phyloP scores from a whole-genome alignment of 257 asterid species.

The Gynochthodes officinalis region DNA sequence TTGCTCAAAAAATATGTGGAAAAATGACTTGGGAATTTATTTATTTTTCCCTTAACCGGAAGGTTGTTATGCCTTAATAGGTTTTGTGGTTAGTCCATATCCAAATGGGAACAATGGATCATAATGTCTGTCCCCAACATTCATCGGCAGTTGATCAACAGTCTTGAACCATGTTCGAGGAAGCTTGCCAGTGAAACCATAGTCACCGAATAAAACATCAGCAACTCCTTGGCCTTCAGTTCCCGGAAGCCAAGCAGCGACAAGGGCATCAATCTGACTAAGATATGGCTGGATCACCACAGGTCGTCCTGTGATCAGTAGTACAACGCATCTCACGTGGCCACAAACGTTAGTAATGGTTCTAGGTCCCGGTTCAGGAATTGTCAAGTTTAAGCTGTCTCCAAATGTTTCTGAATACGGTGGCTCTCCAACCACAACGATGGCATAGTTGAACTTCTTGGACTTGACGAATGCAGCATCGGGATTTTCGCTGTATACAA shows the following conservation, averaged over 20 bases:
- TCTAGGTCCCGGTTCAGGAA: slow-evolving; percentile 28
- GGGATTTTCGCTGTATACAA: slow-evolving; percentile 25
- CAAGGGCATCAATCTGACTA: slow-evolving; percentile 22
- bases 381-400: slow-evolving; percentile 26
- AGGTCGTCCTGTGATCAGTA: slow-evolving; percentile 25
- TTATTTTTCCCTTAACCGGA: no score
- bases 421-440: slow-evolving; percentile 31
- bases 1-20: not conserved
- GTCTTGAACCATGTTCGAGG: slow-evolving; percentile 32
- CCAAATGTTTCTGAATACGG: slow-evolving; percentile 29
- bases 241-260: slow-evolving; percentile 35
- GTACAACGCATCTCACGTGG: slow-evolving; percentile 18
- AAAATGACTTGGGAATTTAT: not conserved
- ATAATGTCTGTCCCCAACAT: slow-evolving; percentile 30
- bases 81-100: slow-evolving; percentile 22
- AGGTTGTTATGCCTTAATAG: slow-evolving; percentile 2
- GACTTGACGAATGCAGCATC: slow-evolving; percentile 16
- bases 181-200: slow-evolving; percentile 25
- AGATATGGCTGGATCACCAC: slow-evolving; percentile 29
- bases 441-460: slow-evolving; percentile 18
- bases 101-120: slow-evolving; percentile 33
- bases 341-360: slow-evolving; percentile 19
- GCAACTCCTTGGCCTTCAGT: slow-evolving; percentile 32
- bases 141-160: slow-evolving; percentile 33
- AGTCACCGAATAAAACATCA: slow-evolving; percentile 29